Evolutionary conservation across 495 filamentous ascomycete genomes (phyloP), one percentile per base, ranked within the genome.

Genomic region (Podospora comata): DNA sequence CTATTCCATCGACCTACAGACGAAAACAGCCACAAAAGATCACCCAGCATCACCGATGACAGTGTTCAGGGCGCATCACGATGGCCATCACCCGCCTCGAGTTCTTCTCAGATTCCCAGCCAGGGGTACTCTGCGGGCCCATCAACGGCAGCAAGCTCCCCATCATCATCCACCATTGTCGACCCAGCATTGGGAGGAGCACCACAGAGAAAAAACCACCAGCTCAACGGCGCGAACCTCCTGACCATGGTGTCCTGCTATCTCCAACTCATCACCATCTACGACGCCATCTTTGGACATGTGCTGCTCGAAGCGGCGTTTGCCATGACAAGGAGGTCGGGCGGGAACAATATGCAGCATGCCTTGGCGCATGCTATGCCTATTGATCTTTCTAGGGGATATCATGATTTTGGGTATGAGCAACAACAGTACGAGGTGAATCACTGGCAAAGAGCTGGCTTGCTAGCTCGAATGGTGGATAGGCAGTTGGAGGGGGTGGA

Each of bases 81-180:
- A 23, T 63, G 61, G 61, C 61, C 61, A n/a, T 63, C 61, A 2
- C 61, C 61, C 5, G 61, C 32, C 30, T 63, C 61, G 32, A 63
- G 23, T 19, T 0, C 28, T n/a, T 44, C 27, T 13, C 61, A 53
- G 30, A 23, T 63, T 28, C 16, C 30, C 15, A 53, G 9, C 15
- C 61, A 48, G 32, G 32, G 7, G 26, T 63, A 48, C n/a, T 58
- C 55, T 58, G 55, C 55, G 6, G 55, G 34, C 32, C 1, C 28
- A 19, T 63, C 61, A 11, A 39, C 59, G 16, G 59, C 32, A 48
- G 61, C 32, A 11, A 63, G 61, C n/a, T 63, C 61, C 3, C 61
- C 61, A 5, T 28, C 61, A 7, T 28, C 61, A 2, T 63, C 61
- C 2, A 48, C 61, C 15, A n/a, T 32, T 3, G 11, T 63, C 0